These are phyloP conservation scores for Botrytis medusae DNA, from an alignment of 2,329 filamentous ascomycete species.

Conservation along the genomic window DNA sequence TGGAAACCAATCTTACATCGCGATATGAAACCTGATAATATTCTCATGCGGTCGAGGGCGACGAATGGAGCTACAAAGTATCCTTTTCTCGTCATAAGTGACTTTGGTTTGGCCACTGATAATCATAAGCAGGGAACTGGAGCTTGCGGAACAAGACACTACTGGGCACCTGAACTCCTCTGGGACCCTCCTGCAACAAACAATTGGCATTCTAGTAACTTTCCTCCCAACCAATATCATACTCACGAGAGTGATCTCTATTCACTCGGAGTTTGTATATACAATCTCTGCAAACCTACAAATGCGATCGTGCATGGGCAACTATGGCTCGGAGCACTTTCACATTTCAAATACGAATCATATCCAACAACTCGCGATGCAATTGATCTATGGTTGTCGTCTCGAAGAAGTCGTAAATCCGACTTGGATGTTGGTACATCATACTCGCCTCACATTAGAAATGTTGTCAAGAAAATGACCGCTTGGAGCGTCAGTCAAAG, in stretches of 20 bases:
- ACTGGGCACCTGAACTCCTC: constrained; percentile 33
- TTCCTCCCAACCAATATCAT: constrained; percentile 25
- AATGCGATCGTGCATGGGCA: not conserved
- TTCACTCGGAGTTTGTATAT: constrained; percentile 32
- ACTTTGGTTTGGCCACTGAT: constrained; percentile 36
- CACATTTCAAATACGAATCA: constrained; percentile 10
- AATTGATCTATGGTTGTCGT: not conserved
- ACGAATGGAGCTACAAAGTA: constrained; percentile 31
- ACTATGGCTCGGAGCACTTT: not conserved
- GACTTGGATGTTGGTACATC: not conserved
- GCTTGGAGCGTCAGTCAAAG: not conserved
- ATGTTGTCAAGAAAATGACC: not conserved
- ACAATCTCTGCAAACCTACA: constrained; percentile 23
- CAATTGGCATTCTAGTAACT: not conserved
- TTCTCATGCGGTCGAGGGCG: constrained; percentile 33
- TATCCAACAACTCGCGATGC: not conserved
- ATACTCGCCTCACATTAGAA: not conserved
- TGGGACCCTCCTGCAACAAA: constrained; percentile 27
- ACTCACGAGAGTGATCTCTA: constrained; percentile 32
- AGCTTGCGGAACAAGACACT: constrained; percentile 26
- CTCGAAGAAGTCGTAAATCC: not conserved
- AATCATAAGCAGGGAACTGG: constrained; percentile 24
- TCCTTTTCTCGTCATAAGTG: constrained; percentile 35
- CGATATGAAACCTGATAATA: constrained; percentile 39
- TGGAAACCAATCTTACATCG: constrained; percentile 37